Conservation (phyloP, 1,284 basidiomycete genomes). For the Malassezia brasiliensis region DNA sequence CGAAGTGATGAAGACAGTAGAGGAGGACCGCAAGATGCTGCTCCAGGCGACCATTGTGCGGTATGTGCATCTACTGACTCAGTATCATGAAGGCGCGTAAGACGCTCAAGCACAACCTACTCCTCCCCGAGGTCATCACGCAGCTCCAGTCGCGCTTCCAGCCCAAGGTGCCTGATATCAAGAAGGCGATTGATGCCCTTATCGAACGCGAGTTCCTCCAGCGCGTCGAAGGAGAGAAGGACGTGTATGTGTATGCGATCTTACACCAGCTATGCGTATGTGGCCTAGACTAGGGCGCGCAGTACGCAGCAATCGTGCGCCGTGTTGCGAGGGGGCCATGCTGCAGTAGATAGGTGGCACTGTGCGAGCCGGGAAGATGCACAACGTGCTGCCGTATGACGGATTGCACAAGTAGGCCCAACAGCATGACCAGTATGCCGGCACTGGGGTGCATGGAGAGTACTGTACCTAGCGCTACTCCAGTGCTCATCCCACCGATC, state of each 20-base stretch:
- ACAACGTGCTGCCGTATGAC: background rate
- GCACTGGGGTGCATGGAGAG: constrained; percentile 3
- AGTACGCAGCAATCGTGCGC: background rate
- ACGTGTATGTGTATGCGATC: constrained; percentile 10
- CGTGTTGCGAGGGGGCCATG: background rate
- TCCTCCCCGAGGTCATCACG: constrained; percentile 87
- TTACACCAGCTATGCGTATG: constrained; percentile 20
- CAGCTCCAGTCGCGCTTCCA: constrained; percentile 81
- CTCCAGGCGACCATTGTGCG: constrained; percentile 96
- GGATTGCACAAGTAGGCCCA: constrained; percentile 2
- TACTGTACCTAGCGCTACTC: constrained; percentile 13
- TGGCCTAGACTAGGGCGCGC: constrained; percentile 19
- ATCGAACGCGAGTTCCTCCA: constrained; percentile 98
- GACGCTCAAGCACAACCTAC: constrained; percentile 87
- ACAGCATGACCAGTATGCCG: background rate
- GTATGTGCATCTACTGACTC: constrained; percentile 51
- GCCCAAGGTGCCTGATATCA: constrained; percentile 80
- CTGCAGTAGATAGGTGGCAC: background rate
- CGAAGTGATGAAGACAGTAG: constrained; percentile 87
- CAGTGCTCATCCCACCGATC: constrained; percentile 20
- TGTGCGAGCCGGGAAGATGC: constrained; percentile 1
- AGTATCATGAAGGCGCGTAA: constrained; percentile 94
- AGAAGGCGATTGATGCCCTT: constrained; percentile 79
- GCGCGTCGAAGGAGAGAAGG: constrained; percentile 62
- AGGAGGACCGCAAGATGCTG: constrained; percentile 92